Evolutionary conservation across 1,139 yeast genomes (phyloP).

Genomic region (Nakaseomyces bracarensis): DNA sequence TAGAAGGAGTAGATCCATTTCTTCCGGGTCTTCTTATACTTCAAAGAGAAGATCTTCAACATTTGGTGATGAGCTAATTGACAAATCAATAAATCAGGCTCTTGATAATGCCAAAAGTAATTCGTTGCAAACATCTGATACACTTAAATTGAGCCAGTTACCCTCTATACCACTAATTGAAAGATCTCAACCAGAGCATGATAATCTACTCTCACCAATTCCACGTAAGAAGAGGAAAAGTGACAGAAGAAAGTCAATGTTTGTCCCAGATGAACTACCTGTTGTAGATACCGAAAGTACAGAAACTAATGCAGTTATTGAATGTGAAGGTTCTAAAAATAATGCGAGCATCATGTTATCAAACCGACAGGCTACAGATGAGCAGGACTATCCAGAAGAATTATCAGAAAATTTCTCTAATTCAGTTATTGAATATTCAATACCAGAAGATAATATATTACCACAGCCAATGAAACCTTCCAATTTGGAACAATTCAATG

Average conservation of each 20-base stretch:
- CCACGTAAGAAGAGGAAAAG: constrained; percentile 33
- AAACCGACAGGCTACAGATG: not conserved
- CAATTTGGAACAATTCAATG: constrained; percentile 21
- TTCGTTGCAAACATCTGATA: not conserved
- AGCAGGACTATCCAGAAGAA: constrained; percentile 14
- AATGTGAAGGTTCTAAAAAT: not conserved
- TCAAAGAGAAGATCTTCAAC: constrained; percentile 4
- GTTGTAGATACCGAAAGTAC: constrained; percentile 5
- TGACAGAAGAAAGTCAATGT: constrained; percentile 35
- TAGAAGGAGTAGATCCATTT: constrained; percentile 3
- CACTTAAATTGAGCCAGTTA: not conserved
- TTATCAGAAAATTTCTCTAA: constrained; percentile 23
- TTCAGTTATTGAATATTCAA: constrained; percentile 29
- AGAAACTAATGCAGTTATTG: constrained; percentile 7
- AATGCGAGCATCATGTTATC: not conserved
- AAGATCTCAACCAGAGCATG: constrained; percentile 11
- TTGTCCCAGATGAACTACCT: constrained; percentile 20
- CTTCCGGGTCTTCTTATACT: constrained; percentile 2
- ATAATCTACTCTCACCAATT: constrained; percentile 9
- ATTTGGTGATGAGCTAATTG: constrained; percentile 3
- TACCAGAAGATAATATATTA: constrained; percentile 24
- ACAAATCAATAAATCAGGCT: constrained; percentile 1
- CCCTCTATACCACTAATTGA: constrained; percentile 1
- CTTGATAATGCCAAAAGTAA: not conserved
- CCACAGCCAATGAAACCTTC: constrained; percentile 12